These are phyloP conservation scores for Solanum sparsipilum DNA, from an alignment of 257 asterid genomes.

Conservation along the genomic window DNA sequence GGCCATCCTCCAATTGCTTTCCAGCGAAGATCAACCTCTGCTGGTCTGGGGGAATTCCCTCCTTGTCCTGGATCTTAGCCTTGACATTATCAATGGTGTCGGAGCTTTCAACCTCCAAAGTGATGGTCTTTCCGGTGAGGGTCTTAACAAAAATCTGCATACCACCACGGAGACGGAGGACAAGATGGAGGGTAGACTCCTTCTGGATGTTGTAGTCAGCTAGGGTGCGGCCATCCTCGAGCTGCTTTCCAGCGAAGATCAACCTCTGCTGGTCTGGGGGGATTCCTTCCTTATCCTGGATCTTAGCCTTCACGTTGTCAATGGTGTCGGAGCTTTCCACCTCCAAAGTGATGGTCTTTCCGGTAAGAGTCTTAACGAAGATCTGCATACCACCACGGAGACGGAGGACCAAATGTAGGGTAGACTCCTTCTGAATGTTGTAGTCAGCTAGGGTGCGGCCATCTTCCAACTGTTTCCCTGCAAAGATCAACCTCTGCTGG, in stretches of 20 bases:
- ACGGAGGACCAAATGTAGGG: constrained; percentile 28
- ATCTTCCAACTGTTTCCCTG: constrained; percentile 23
- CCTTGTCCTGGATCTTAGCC: constrained; percentile 69
- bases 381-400: constrained; percentile 36
- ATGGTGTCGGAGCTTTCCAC: constrained; percentile 35
- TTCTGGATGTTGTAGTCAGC: constrained; percentile 74
- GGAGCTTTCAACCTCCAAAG: constrained; percentile 57
- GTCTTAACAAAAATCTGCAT: constrained; percentile 75
- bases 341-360: constrained; percentile 30
- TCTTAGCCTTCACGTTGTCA: constrained; percentile 31
- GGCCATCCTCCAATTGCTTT: constrained; percentile 43
- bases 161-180: constrained; percentile 57
- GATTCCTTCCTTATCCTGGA: constrained; percentile 32
- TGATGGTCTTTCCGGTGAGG: constrained; percentile 63
- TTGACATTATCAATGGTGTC: constrained; percentile 74
- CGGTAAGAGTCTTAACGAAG: constrained; percentile 30
- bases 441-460: constrained; percentile 28
- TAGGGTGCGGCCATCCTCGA: constrained; percentile 54
- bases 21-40: constrained; percentile 74
- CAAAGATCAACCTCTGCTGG: constrained; percentile 30
- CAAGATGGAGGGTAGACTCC: constrained; percentile 57
- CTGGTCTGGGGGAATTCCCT: constrained; percentile 75
- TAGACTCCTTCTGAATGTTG: constrained; percentile 31
- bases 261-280: constrained; percentile 44
- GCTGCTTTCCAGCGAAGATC: constrained; percentile 30